Evolutionary conservation across 2,329 filamentous ascomycete genomes (phyloP).

Genomic region (Diaporthe capsici): DNA sequence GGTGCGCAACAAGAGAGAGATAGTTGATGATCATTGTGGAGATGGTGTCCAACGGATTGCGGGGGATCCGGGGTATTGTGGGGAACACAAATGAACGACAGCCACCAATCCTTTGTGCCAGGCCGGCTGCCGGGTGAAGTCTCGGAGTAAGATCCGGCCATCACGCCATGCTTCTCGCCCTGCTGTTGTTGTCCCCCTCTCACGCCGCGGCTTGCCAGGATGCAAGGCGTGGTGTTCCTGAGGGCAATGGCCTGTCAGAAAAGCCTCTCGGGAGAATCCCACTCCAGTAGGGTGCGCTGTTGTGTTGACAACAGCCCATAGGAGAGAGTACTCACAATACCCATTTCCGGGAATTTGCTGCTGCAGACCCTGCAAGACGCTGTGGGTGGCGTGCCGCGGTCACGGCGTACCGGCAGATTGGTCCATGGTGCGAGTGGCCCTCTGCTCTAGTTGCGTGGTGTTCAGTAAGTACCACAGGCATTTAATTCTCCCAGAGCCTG

Average conservation of each 20-base stretch:
- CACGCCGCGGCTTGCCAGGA: background rate
- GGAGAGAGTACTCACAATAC: background rate
- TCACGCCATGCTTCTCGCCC: background rate
- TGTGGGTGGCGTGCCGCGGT: background rate
- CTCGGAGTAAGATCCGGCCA: background rate
- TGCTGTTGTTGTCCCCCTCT: background rate
- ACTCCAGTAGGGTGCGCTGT: background rate
- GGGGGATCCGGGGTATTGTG: constrained; percentile 20
- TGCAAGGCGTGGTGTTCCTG: background rate
- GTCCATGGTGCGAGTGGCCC: background rate
- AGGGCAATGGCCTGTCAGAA: background rate
- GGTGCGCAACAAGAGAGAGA: background rate
- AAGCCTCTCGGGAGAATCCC: background rate
- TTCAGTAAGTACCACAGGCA: background rate
- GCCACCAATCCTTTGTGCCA: background rate
- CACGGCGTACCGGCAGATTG: background rate
- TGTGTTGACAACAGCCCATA: background rate
- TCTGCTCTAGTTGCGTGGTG: background rate
- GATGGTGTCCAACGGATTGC: background rate
- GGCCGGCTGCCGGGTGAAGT: constrained; percentile 3
- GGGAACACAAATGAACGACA: background rate
- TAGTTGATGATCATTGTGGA: background rate
- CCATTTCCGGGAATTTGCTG: no score
- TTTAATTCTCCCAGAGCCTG: background rate
- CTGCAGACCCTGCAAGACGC: background rate